These are phyloP conservation scores for Phylloporus rhodoxanthus DNA, from an alignment of 768 basidiomycete genomes.

Conservation along the genomic window DNA sequence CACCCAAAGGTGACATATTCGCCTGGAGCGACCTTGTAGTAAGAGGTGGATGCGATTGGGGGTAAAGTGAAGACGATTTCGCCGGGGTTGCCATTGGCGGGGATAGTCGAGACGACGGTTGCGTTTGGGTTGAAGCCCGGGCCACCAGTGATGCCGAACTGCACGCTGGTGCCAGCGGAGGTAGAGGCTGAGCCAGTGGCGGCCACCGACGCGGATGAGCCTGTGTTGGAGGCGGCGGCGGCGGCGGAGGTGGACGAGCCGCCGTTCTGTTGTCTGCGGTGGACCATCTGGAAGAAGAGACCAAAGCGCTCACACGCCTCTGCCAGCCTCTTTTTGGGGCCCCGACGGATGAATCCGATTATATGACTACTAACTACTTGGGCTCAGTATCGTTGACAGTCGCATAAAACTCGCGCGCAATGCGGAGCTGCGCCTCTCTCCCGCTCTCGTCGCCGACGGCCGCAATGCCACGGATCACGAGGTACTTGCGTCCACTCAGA, in stretches of 20 bases:
- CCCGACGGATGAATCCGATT: not conserved
- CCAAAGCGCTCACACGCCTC: constrained; percentile 8
- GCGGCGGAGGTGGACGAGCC: constrained; percentile 1
- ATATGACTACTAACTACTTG: constrained; percentile 28
- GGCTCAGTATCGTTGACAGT: constrained; percentile 67
- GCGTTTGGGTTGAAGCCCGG: constrained; percentile 24
- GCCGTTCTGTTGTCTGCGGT: constrained; percentile 23
- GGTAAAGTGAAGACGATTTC: constrained; percentile 52
- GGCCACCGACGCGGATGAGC: constrained; percentile 1
- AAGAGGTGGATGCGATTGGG: constrained; percentile 52
- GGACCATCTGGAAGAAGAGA: constrained; percentile 8
- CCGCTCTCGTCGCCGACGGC: constrained; percentile 61
- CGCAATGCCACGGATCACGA: constrained; percentile 67
- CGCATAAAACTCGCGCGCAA: constrained; percentile 84
- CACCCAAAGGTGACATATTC: constrained; percentile 66
- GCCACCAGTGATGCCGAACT: constrained; percentile 24
- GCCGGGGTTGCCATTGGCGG: constrained; percentile 37
- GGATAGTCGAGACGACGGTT: constrained; percentile 18
- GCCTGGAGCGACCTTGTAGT: constrained; percentile 56
- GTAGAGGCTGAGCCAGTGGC: not conserved
- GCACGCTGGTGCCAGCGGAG: not conserved
- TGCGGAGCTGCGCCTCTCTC: constrained; percentile 65
- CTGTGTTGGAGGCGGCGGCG: not conserved
- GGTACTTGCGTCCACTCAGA: constrained; percentile 72
- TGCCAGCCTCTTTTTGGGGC: constrained; percentile 12